Evolutionary conservation across 1,284 basidiomycete species (phyloP), one percentile per base, ranked within the genome.

Genomic region (Wolfiporia cocos): DNA sequence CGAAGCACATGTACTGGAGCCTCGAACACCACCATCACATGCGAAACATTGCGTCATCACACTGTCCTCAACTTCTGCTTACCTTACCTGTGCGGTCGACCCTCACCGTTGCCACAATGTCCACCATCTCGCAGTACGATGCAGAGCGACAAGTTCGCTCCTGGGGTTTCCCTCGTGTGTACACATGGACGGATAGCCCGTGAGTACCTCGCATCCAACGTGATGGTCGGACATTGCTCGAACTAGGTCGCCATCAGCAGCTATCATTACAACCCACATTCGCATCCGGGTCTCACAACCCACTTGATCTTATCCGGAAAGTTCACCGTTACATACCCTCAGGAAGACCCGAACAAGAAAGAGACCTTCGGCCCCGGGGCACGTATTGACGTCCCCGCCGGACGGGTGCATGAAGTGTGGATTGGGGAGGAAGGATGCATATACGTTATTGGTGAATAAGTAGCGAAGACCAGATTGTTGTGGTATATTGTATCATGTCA

Each of bases 141-240:
- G 55, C 56, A 17, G 52, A 57, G 41, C 41, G 47, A 14, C 50
- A 57, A 47, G 60, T 62, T 14, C 53, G 52, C 18, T 54, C 52
- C 3, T 62, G 58, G 60, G 61, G 61, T 5, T 63, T 62, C 45
- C 41, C 51, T 14, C 54, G 51, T 26, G 61, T 61, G 15, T 63
- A 55, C 48, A 62, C 61, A 17, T 61, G 60, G 61, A 59, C 58
- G 17, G 61, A 64, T 47, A 43, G 46, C 19, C 58, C 59, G 61
- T 63, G 47, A 37, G 61, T 58, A 26, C 24, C 41, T 33, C 17
- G 21, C 28, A 14, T 33, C 19, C 5, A 24, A 14, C 21, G 4
- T 14, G 14, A 14, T 39, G 28, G 36, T 23, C 20, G 29, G 11
- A 9, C 29, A 40, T 21, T 30, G 20, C 37, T 41, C 26, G 26